Percentiles rank a stretch among this genome's conserved stretches.
Conservation (phyloP, 352 stramenopile species). For the Phytophthora pistaciae region DNA sequence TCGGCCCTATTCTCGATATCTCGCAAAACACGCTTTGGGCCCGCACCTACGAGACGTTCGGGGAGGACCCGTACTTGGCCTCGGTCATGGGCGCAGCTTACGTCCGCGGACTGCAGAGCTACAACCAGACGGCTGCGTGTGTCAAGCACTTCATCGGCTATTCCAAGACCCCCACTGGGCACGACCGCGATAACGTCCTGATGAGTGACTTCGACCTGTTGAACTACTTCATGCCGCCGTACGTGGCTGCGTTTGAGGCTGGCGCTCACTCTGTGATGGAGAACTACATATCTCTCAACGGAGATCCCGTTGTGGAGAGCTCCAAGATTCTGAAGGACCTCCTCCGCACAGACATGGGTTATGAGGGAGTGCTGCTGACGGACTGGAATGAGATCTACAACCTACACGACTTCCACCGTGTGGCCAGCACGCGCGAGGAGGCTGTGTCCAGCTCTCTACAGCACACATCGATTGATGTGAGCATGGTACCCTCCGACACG, state of each 20-base stretch:
- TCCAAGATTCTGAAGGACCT: slow-evolving; percentile 71
- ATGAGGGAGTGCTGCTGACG: slow-evolving; percentile 88
- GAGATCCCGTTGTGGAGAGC: slow-evolving; percentile 86
- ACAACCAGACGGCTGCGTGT: slow-evolving; percentile 70
- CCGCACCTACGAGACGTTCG: slow-evolving; percentile 93
- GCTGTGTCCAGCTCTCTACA: slow-evolving; percentile 66
- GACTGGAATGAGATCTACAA: slow-evolving; percentile 94
- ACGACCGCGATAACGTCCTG: slow-evolving; percentile 15
- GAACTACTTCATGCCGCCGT: slow-evolving; percentile 85
- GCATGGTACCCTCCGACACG: slow-evolving; percentile 72
- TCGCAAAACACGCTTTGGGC: slow-evolving; percentile 85
- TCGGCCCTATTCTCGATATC: slow-evolving; percentile 86
- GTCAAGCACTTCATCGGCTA: slow-evolving; percentile 91
- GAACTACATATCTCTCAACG: slow-evolving; percentile 91
- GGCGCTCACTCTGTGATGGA: slow-evolving; percentile 90
- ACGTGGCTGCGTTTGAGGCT: slow-evolving; percentile 74
- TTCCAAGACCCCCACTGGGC: slow-evolving; percentile 41
- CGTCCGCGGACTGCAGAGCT: slow-evolving; percentile 80
- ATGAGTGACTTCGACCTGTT: slow-evolving; percentile 65
- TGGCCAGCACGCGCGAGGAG: slow-evolving; percentile 45
- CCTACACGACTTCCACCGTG: slow-evolving; percentile 62
- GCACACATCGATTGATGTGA: slow-evolving; percentile 90
- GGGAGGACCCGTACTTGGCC: slow-evolving; percentile 89
- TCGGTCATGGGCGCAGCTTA: slow-evolving; percentile 73
- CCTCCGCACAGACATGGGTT: slow-evolving; percentile 76